These are phyloP conservation scores for Botrytis pseudocinerea DNA, from an alignment of 2,329 filamentous ascomycete species.

Conservation along the genomic window DNA sequence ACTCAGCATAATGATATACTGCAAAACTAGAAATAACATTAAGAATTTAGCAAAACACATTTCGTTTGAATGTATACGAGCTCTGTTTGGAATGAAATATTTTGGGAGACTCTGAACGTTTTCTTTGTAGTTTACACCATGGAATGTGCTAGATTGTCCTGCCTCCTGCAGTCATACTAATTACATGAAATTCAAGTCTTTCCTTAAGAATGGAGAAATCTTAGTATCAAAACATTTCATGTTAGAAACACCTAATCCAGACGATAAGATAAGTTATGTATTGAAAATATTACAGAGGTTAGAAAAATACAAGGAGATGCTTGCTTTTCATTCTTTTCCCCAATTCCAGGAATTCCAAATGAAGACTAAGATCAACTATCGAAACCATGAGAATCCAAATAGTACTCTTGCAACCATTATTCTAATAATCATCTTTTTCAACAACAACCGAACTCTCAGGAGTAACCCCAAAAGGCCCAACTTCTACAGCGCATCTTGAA, in stretches of 20 bases:
- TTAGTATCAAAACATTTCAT: background rate
- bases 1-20: background rate
- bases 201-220: background rate
- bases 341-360: background rate
- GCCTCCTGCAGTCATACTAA: background rate
- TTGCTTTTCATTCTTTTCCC: background rate
- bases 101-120: background rate
- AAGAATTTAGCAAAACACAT: background rate
- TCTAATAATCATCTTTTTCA: too few species aligned
- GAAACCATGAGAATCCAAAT: background rate
- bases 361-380: background rate
- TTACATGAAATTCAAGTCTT: background rate
- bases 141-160: background rate
- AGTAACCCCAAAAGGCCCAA: slow-evolving; percentile 24
- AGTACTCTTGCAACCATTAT: background rate
- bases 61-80: fast-evolving
- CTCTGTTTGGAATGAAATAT: background rate
- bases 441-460: background rate
- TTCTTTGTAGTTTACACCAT: background rate
- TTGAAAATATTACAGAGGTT: background rate
- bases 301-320: background rate
- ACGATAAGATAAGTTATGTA: background rate
- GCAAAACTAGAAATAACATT: background rate
- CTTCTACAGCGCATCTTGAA: slow-evolving; percentile 25
- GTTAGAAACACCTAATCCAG: too few species aligned